Conservation (phyloP, 2,329 filamentous ascomycete species). For the Fonsecaea pedrosoi region DNA sequence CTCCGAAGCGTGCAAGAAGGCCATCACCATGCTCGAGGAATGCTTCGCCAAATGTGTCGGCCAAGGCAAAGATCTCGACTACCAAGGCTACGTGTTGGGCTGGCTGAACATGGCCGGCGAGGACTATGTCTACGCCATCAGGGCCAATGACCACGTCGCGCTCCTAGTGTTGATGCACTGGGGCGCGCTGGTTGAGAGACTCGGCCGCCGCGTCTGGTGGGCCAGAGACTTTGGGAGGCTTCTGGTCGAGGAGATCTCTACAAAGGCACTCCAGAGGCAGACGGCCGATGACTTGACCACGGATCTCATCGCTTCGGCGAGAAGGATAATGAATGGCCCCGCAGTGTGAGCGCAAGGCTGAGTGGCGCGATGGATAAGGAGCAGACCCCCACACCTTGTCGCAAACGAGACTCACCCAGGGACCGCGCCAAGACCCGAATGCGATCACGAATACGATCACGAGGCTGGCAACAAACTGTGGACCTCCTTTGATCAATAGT, state of each 20-base stretch:
- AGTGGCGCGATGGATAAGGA: background rate
- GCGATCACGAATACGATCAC: conserved; percentile 8
- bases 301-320: conserved; percentile 8
- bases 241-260: conserved; percentile 32
- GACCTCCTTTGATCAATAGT: background rate
- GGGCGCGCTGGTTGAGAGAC: conserved; percentile 33
- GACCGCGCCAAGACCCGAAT: background rate
- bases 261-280: background rate
- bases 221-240: conserved; percentile 31
- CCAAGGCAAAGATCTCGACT: conserved; percentile 7
- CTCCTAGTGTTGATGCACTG: conserved; percentile 37
- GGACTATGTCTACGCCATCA: conserved; percentile 32
- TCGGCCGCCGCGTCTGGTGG: conserved; percentile 34
- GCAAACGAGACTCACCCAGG: background rate
- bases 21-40: conserved; percentile 27
- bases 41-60: conserved; percentile 30
- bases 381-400: background rate
- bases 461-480: background rate
- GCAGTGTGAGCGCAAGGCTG: background rate
- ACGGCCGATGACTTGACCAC: background rate
- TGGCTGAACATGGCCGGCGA: conserved; percentile 36
- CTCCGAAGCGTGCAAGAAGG: conserved; percentile 32
- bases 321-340: background rate
- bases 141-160: conserved; percentile 27
- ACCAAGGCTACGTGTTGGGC: conserved; percentile 31